Evolutionary conservation across 371 early-diverging fungal species (phyloP).

Genomic region (Chytridiales sp.): DNA sequence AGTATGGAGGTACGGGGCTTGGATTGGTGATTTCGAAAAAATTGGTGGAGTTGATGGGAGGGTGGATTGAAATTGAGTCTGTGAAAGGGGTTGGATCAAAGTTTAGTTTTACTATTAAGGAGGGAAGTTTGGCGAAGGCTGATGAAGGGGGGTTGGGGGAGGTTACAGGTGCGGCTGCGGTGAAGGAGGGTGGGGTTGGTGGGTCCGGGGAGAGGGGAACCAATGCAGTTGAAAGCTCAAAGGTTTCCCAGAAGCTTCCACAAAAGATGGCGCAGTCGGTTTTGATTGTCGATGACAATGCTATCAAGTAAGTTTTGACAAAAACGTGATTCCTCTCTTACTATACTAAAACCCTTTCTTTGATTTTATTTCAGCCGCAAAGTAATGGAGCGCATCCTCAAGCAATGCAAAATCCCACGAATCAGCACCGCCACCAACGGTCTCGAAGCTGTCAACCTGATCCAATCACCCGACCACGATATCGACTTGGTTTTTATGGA

Average conservation of each 20-base stretch:
- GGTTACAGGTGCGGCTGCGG: too few species aligned
- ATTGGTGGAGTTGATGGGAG: constrained; percentile 60
- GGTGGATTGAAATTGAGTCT: constrained; percentile 54
- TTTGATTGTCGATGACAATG: constrained; percentile 13
- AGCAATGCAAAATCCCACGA: neutral
- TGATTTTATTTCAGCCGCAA: neutral
- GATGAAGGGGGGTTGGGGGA: too few species aligned
- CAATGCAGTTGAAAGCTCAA: neutral
- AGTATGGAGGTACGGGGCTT: constrained; percentile 58
- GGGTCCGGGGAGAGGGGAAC: too few species aligned
- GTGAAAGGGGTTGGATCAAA: constrained; percentile 57
- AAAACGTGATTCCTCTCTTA: too few species aligned
- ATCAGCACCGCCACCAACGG: constrained; percentile 5
- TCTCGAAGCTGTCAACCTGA: constrained; percentile 12
- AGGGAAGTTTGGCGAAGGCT: too few species aligned
- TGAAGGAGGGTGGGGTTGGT: too few species aligned
- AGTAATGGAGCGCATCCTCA: constrained; percentile 1
- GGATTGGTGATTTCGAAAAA: constrained; percentile 59
- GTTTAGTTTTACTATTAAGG: constrained; percentile 32
- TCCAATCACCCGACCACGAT: neutral
- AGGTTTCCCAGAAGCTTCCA: constrained; percentile 1
- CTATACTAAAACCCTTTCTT: too few species aligned
- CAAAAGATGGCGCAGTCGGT: neutral
- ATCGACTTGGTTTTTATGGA: constrained; percentile 19
- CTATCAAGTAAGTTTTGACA: too few species aligned